These are phyloP conservation scores for Agroathelia rolfsii DNA, from an alignment of 1,284 basidiomycete genomes.

Conservation along the genomic window DNA sequence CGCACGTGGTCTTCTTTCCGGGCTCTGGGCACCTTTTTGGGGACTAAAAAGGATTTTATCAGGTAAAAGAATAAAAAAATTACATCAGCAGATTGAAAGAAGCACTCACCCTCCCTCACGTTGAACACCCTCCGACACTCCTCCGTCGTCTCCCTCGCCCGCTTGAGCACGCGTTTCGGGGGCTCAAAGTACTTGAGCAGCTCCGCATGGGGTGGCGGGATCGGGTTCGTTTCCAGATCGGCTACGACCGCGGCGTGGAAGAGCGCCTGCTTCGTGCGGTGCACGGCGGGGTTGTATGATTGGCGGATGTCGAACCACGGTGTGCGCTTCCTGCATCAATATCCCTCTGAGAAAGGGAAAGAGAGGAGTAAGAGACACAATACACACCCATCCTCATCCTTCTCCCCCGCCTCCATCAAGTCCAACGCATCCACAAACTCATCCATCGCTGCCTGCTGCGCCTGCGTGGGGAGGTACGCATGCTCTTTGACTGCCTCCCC, in stretches of 20 bases:
- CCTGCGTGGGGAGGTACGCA: slow-evolving; percentile 73
- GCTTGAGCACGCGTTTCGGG: slow-evolving; percentile 58
- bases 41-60: slow-evolving; percentile 29
- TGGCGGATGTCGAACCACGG: slow-evolving; percentile 74
- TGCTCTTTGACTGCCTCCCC: slow-evolving; percentile 71
- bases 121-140: slow-evolving; percentile 60
- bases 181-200: slow-evolving; percentile 77
- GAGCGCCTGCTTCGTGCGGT: slow-evolving; percentile 87
- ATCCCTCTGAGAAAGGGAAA: slow-evolving; percentile 2
- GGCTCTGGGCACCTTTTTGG: slow-evolving; percentile 37
- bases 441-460: slow-evolving; percentile 78
- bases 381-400: slow-evolving; percentile 60
- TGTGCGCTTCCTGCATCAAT: slow-evolving; percentile 34
- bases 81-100: not conserved
- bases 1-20: slow-evolving; percentile 53
- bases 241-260: slow-evolving; percentile 76
- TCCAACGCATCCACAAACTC: slow-evolving; percentile 82
- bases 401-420: slow-evolving; percentile 63
- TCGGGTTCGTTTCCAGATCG: slow-evolving; percentile 63
- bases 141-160: slow-evolving; percentile 44
- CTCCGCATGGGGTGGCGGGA: slow-evolving; percentile 80
- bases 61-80: not conserved
- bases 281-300: slow-evolving; percentile 85
- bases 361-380: slow-evolving; percentile 1
- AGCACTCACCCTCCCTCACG: slow-evolving; percentile 56